Evolutionary conservation across 441 rosid genomes (phyloP), one percentile per base, ranked within the genome.

Genomic region (Capsella rubella): DNA sequence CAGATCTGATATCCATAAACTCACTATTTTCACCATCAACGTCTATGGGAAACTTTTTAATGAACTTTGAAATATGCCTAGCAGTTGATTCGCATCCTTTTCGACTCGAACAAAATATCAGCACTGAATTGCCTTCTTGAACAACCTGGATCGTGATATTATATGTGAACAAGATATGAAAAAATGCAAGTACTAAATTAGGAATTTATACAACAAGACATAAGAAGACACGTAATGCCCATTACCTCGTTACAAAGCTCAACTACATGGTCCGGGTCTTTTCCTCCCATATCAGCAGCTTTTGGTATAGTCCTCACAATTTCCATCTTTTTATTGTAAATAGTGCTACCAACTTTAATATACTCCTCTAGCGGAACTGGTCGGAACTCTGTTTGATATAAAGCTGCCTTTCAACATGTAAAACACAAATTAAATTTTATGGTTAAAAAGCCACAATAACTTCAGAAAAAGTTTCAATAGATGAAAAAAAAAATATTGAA

Each of bases 81-180:
- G 99, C 98, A 79, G 97, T 95, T 81, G 98, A 91, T 84, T 95
- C 98, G 54, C 99, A 95, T 85, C 99, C 98, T 83, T 95, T 95
- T 67, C 98, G 93, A 79, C 94, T 93, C 45, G 99, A 93, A 81
- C 99, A 95, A 84, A 95, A 95, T 77, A 93, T 90, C 78, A 95
- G 80, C 62, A 93, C 97, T 1, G 99, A 91, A 73, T 95, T 93
- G 13, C 98, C 98, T 74, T 93, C 98, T 89, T 91, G 97, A 83
- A 95, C 93, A 82, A 93, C 85, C 99, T 95, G 82, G 72, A 81
- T 79, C 57, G 37, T 68, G 62, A 55, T 70, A 50, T 59, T 73
- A 61, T 61, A 64, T 73, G 51, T 71, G 58, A 76, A 37, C 67
- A 52, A 71, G 53, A 32, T 50, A 51, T 11, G 57, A 50, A 32